Conservation (phyloP, 371 early-diverging fungal species). For the Rhizomucor miehei region DNA sequence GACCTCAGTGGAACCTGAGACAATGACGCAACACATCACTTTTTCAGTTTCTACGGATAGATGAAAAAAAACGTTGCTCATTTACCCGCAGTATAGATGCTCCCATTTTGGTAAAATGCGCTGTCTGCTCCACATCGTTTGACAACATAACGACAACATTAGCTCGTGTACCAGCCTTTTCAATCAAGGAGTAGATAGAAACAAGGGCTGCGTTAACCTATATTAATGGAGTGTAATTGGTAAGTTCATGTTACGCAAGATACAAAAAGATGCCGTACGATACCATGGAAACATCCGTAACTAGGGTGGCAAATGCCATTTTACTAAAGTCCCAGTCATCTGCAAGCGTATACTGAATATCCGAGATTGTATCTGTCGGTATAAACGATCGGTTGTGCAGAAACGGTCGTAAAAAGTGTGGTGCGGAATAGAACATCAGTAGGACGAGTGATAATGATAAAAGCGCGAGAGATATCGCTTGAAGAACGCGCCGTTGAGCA, state of each 20-base stretch:
- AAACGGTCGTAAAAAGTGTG: neutral
- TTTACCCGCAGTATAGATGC: too few relatives aligned
- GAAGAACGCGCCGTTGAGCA: neutral
- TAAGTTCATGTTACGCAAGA: too few relatives aligned
- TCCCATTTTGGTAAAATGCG: too few relatives aligned
- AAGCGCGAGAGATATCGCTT: neutral
- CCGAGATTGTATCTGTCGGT: neutral
- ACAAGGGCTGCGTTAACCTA: slow-evolving; percentile 26
- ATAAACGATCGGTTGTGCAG: neutral
- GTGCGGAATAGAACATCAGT: neutral
- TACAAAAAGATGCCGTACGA: too few relatives aligned
- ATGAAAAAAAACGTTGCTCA: too few relatives aligned
- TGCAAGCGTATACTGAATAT: neutral
- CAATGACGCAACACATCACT: too few relatives aligned
- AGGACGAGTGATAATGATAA: neutral
- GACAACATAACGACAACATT: neutral
- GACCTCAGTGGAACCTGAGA: too few relatives aligned
- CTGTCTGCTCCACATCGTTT: neutral
- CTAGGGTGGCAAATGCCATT: neutral
- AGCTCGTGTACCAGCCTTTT: neutral
- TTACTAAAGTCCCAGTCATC: neutral
- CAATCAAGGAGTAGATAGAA: slow-evolving; percentile 22
- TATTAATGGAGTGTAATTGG: neutral
- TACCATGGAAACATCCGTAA: neutral
- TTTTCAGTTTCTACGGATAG: too few relatives aligned